Conservation (phyloP, 2,329 filamentous ascomycete genomes). For the Colletotrichum ledebouriae region DNA sequence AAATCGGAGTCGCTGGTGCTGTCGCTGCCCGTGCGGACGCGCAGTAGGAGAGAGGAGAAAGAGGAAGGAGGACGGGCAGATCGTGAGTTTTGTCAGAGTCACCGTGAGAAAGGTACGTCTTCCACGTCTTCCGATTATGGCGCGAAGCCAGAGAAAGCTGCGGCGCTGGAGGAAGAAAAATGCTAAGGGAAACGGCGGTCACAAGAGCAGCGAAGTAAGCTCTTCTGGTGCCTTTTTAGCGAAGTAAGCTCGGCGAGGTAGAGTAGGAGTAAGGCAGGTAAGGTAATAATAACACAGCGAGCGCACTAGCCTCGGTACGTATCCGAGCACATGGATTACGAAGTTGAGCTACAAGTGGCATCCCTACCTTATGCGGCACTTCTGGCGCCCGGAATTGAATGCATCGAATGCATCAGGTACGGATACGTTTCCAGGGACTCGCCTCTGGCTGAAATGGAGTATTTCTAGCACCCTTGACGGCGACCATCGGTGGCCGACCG, state of each 20-base stretch:
- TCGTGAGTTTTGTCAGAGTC: conserved; percentile 36
- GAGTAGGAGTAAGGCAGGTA: background rate
- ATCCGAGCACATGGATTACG: background rate
- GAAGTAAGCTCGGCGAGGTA: too few species aligned
- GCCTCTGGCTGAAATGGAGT: background rate
- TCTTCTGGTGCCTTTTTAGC: too few species aligned
- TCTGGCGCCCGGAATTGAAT: conserved; percentile 1
- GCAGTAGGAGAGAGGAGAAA: conserved; percentile 5
- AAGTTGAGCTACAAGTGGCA: background rate
- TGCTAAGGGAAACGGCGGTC: conserved; percentile 30
- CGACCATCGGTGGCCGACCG: conserved; percentile 3
- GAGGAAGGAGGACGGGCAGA: conserved; percentile 15
- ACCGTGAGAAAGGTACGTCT: conserved; percentile 23
- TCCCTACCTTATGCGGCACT: background rate
- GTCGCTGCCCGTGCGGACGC: conserved; percentile 33
- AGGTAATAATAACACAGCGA: conserved; percentile 24
- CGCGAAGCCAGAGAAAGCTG: conserved; percentile 12
- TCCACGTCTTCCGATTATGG: background rate
- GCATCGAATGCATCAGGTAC: conserved; percentile 9
- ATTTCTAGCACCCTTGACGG: background rate
- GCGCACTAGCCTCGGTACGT: conserved; percentile 24
- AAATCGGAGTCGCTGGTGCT: background rate
- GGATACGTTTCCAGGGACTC: conserved; percentile 5
- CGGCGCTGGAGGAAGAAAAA: conserved; percentile 7
- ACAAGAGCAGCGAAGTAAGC: conserved; percentile 37